These are phyloP conservation scores for Symbiotaphrina buchneri DNA, from an alignment of 495 filamentous ascomycete genomes.

Conservation along the genomic window DNA sequence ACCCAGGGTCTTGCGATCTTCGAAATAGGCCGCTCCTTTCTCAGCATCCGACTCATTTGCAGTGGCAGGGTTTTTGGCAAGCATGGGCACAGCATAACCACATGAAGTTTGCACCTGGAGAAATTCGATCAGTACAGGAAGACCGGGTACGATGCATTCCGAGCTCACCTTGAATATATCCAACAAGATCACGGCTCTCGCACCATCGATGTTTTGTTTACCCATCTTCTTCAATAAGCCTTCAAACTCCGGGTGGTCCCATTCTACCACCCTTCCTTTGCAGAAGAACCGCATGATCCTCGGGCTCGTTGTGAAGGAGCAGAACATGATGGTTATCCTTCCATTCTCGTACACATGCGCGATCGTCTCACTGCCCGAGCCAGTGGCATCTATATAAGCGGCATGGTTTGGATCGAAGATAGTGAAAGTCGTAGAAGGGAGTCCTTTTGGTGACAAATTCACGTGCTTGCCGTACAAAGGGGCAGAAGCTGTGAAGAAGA, in stretches of 20 bases:
- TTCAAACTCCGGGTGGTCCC: slow-evolving; percentile 21
- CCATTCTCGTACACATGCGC: slow-evolving; percentile 55
- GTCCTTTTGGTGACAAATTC: slow-evolving; percentile 53
- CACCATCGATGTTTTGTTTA: slow-evolving; percentile 18
- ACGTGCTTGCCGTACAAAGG: slow-evolving; percentile 34
- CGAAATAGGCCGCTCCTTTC: slow-evolving; percentile 7
- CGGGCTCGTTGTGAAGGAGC: slow-evolving; percentile 36
- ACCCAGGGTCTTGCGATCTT: slow-evolving; percentile 22
- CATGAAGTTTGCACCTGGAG: slow-evolving; percentile 30
- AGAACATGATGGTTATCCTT: slow-evolving; percentile 49
- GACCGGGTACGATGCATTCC: neutral
- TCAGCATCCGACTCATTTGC: slow-evolving; percentile 6
- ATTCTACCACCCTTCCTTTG: slow-evolving; percentile 38
- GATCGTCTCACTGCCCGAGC: slow-evolving; percentile 51
- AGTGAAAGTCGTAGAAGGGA: slow-evolving; percentile 28
- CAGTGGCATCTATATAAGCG: slow-evolving; percentile 51
- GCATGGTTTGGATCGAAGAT: slow-evolving; percentile 31
- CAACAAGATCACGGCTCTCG: slow-evolving; percentile 38
- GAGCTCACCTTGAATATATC: slow-evolving; percentile 37
- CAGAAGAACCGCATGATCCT: slow-evolving; percentile 54
- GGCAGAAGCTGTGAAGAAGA: slow-evolving; percentile 49
- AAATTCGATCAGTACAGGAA: neutral
- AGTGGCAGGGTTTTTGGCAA: slow-evolving; percentile 8
- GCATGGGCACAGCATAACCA: slow-evolving; percentile 30
- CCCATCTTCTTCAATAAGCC: slow-evolving; percentile 17